phyloP scores from a whole-genome alignment of 75 land plant genomes.

The Sequoia sempervirens region DNA sequence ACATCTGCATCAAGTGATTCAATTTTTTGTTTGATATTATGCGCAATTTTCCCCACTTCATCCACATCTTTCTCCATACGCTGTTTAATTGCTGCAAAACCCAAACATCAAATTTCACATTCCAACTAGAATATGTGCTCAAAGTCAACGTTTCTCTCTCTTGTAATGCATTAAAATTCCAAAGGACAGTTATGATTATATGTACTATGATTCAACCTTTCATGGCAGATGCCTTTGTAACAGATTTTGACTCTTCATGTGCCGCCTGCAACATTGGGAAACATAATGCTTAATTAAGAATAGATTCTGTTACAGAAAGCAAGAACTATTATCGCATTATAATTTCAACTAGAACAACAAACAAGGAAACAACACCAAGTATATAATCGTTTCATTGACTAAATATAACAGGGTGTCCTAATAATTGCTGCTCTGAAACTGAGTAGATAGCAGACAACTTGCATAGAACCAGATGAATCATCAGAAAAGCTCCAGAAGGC shows the following conservation, averaged over 20 bases:
- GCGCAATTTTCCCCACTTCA: constrained; percentile 66
- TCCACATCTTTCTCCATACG: constrained; percentile 76
- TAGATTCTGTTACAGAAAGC: neutral
- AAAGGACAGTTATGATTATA: neutral
- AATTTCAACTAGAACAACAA: constrained; percentile 4
- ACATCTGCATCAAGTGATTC: constrained; percentile 69
- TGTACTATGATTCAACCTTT: constrained; percentile 51
- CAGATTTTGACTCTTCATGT: constrained; percentile 88
- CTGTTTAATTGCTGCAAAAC: constrained; percentile 50
- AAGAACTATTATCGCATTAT: neutral
- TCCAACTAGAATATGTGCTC: constrained; percentile 18
- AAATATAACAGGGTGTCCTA: neutral
- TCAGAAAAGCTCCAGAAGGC: neutral
- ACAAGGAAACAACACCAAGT: neutral
- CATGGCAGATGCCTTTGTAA: constrained; percentile 88
- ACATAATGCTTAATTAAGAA: neutral
- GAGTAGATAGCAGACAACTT: neutral
- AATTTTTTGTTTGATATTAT: constrained; percentile 42
- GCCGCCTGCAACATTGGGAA: constrained; percentile 48
- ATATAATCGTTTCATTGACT: neutral
- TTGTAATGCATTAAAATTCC: neutral
- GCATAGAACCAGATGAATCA: neutral
- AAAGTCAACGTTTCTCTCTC: neutral
- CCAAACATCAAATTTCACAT: constrained; percentile 7
- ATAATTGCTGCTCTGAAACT: neutral